Evolutionary conservation across 2,329 filamentous ascomycete genomes (phyloP).

Genomic region (Colletotrichum phormii): DNA sequence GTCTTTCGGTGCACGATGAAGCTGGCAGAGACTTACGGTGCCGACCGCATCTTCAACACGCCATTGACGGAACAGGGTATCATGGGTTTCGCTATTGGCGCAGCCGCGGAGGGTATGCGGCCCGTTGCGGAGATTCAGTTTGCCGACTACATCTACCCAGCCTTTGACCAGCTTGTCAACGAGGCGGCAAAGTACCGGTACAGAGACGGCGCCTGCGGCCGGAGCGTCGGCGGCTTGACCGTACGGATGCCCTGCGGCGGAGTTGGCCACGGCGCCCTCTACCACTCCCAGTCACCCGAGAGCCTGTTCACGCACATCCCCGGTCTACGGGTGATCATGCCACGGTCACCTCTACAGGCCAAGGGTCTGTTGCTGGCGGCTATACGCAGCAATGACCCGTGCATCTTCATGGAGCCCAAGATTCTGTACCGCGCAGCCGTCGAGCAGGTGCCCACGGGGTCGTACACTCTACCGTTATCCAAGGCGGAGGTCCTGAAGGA

Average conservation of each 20-base stretch:
- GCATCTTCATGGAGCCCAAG: slow-evolving; percentile 95
- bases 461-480: slow-evolving; percentile 86
- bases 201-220: slow-evolving; percentile 70
- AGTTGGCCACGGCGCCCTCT: slow-evolving; percentile 88
- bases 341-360: slow-evolving; percentile 86
- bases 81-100: slow-evolving; percentile 91
- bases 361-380: slow-evolving; percentile 86
- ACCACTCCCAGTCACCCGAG: slow-evolving; percentile 93
- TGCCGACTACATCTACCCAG: slow-evolving; percentile 92
- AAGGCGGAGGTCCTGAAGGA: slow-evolving; percentile 87
- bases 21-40: slow-evolving; percentile 86
- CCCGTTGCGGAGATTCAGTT: slow-evolving; percentile 97
- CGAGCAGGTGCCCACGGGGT: slow-evolving; percentile 85
- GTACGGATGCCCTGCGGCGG: slow-evolving; percentile 91
- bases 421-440: slow-evolving; percentile 91
- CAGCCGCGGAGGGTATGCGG: slow-evolving; percentile 90
- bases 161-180: slow-evolving; percentile 94
- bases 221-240: slow-evolving; percentile 81
- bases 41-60: slow-evolving; percentile 94
- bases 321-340: slow-evolving; percentile 86
- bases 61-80: slow-evolving; percentile 95
- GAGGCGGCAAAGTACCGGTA: slow-evolving; percentile 92
- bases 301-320: slow-evolving; percentile 89
- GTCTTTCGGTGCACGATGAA: slow-evolving; percentile 97
- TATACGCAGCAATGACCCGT: slow-evolving; percentile 85